phyloP scores from a whole-genome alignment of 768 basidiomycete species.

The Symmetrospora coprosmae region DNA sequence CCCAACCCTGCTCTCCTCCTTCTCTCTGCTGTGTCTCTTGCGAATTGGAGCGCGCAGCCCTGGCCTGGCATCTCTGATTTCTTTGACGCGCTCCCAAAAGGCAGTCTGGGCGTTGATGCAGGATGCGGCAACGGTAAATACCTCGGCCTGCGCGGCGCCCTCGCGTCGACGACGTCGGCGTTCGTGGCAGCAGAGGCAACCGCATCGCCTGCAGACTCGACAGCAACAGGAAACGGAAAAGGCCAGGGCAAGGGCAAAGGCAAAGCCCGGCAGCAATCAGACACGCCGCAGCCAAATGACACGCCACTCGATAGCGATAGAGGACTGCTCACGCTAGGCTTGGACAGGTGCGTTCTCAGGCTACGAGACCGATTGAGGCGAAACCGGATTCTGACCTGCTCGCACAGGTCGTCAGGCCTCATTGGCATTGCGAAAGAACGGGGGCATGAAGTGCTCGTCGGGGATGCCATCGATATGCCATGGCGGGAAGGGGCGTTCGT shows the following conservation, averaged over 20 bases:
- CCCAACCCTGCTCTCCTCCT: not conserved
- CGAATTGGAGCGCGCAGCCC: slow-evolving; percentile 43
- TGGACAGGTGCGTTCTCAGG: not conserved
- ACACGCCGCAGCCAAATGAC: not conserved
- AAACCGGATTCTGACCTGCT: too few species aligned
- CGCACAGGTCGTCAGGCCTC: slow-evolving; percentile 22
- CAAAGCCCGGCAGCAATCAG: not conserved
- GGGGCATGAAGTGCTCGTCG: slow-evolving; percentile 60
- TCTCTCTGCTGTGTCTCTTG: not conserved
- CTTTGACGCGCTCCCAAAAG: slow-evolving; percentile 53
- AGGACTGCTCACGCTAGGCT: not conserved
- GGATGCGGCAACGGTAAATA: slow-evolving; percentile 98
- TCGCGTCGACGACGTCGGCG: too few species aligned
- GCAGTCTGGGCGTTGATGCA: slow-evolving; percentile 79
- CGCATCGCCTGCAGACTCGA: not conserved
- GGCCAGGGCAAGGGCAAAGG: slow-evolving; percentile 25
- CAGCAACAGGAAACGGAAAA: not conserved
- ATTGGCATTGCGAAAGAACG: slow-evolving; percentile 34
- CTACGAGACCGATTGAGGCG: slow-evolving; percentile 16
- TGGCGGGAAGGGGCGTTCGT: slow-evolving; percentile 78
- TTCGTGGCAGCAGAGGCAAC: too few species aligned
- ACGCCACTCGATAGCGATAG: too few species aligned
- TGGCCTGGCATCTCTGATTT: slow-evolving; percentile 78
- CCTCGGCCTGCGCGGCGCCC: slow-evolving; percentile 41
- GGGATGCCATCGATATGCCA: slow-evolving; percentile 55